Base-by-base conservation (phyloP, 2,329 filamentous ascomycete species). In the Trichoderma sp. region DNA sequence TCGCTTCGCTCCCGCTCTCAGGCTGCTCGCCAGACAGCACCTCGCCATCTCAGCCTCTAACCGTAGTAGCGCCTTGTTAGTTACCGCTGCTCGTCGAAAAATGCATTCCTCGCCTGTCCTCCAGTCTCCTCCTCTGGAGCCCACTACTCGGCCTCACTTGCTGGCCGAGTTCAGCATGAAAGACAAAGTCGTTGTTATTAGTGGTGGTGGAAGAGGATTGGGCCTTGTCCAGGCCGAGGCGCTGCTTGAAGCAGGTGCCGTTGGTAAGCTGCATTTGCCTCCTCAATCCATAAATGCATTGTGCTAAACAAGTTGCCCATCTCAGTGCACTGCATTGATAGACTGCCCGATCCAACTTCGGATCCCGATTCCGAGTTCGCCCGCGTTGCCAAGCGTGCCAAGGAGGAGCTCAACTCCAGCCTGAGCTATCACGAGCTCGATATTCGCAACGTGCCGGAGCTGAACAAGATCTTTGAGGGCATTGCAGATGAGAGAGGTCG, bases 201-300 rank as follows among this genome's bases (percentile, higher is more conserved):
- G 92, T 2, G 93, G 93, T 62, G 93, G 88, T 71, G 93, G 90
- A 8, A 88, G 92, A 73, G 93, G 94, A 3, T 85, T 97, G 11
- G 93, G 93, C 53, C 84, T 97, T 53, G 91, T 92, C 26, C 92
- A 95, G 79, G 88, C 91, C 56, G 92, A 95, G 78, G 93, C 92
- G 7, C 84, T 96, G 61, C 83, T 95, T 51, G 93, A 96, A 80
- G 93, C 93, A 11, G 93, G 93, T 43, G 93, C 93, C 39, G 92
- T 81, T 72, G 89, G 86, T 89, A 77, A 74, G 74, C 9, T 24
- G 3, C 24, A 21, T 47, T n/a, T 51, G n/a, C n/a, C 30, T n/a
- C 7, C 36, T 21, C 51, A 26, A 28, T 24, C 12, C n/a, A 24
- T n/a, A 7, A 7, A 5, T 21, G 18, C 30, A 36, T 68, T 28